Evolutionary conservation across 345 rosid genomes (phyloP).

Genomic region (Cochlearia excelsa): DNA sequence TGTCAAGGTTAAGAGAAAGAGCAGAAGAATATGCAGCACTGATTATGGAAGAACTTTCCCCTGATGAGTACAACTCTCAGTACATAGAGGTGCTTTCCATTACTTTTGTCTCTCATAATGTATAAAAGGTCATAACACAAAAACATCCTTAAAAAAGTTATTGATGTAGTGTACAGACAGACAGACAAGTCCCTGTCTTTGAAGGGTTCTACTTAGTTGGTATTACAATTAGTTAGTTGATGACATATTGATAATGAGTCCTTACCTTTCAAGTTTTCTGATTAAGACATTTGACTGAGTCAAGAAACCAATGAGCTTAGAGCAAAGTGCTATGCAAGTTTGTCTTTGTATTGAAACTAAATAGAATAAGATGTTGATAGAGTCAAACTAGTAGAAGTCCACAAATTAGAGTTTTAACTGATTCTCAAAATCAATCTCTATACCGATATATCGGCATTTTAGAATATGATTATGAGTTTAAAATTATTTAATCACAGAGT

Average conservation of each 20-base stretch:
- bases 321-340: conserved; percentile 26
- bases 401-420: not conserved
- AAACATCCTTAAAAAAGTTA: conserved; percentile 6
- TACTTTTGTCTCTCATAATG: conserved; percentile 1
- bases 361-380: conserved; percentile 9
- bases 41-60: conserved; percentile 82
- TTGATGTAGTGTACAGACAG: conserved; percentile 2
- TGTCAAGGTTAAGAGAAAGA: conserved; percentile 86
- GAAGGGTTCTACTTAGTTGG: not conserved
- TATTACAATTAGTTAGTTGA: too few species aligned
- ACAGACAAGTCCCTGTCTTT: not conserved
- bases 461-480: not conserved
- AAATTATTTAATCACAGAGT: too few species aligned
- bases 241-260: conserved; percentile 1
- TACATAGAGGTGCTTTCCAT: conserved; percentile 74
- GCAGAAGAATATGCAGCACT: conserved; percentile 95
- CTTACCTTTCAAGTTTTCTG: conserved; percentile 15
- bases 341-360: not conserved
- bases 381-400: conserved; percentile 16
- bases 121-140: conserved; percentile 15
- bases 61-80: conserved; percentile 52
- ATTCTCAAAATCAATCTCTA: not conserved
- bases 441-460: conserved; percentile 3
- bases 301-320: conserved; percentile 28
- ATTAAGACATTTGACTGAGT: conserved; percentile 28